These are phyloP conservation scores for Tripidium arundinaceum DNA, from an alignment of 202 grass and related monocot species.

Conservation along the genomic window DNA sequence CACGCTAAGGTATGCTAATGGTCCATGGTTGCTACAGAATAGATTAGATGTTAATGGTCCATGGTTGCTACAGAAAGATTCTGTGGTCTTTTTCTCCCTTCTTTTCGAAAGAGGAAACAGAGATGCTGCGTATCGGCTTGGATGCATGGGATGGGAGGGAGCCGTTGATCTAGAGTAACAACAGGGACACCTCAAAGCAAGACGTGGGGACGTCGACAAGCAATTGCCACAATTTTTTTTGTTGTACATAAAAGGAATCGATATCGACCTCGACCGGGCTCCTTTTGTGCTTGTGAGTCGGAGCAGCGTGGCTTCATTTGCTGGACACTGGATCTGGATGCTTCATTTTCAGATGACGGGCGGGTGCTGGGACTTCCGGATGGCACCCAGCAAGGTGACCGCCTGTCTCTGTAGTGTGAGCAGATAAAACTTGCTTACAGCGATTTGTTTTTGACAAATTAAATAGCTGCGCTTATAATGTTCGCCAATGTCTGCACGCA, in stretches of 20 bases:
- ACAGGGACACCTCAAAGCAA: background rate
- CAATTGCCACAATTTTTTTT: background rate
- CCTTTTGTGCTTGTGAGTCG: background rate
- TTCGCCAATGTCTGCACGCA: no score
- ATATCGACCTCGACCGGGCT: no score
- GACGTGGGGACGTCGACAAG: background rate
- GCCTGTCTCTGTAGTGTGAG: no score
- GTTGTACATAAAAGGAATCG: background rate
- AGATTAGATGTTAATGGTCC: background rate
- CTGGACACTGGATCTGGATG: background rate
- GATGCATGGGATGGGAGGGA: background rate
- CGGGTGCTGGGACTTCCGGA: background rate
- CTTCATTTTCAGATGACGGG: background rate
- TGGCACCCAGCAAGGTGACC: background rate
- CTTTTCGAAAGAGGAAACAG: background rate
- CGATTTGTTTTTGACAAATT: no score
- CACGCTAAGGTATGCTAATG: background rate
- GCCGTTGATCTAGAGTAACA: background rate
- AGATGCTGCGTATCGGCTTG: background rate
- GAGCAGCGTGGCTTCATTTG: background rate
- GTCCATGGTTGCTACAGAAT: background rate
- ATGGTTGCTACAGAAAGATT: background rate
- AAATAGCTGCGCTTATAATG: background rate
- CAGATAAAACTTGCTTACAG: no score
- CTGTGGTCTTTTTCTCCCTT: background rate